These are phyloP conservation scores for Alternaria sp. DNA, from an alignment of 2,329 filamentous ascomycete genomes.

Conservation along the genomic window DNA sequence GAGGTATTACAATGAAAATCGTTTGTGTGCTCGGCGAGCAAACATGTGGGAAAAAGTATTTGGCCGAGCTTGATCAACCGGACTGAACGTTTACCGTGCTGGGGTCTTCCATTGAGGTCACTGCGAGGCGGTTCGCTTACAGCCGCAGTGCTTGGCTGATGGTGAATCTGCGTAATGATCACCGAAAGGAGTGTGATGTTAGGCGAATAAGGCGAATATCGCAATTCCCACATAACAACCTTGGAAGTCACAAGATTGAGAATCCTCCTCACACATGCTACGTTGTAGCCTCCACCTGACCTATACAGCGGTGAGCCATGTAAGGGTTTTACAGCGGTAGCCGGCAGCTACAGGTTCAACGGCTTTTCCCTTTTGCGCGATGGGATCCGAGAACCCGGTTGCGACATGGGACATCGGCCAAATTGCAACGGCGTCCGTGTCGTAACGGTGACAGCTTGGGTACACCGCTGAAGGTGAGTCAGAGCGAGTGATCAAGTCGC, in stretches of 20 bases:
- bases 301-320: constrained; percentile 5
- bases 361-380: constrained; percentile 5
- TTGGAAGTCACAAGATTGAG: constrained; percentile 3
- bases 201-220: background rate
- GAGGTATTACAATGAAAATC: background rate
- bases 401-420: constrained; percentile 9
- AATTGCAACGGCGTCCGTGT: constrained; percentile 12
- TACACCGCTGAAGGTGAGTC: constrained; percentile 23
- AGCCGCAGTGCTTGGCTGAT: constrained; percentile 2
- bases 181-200: background rate
- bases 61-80: constrained; percentile 5
- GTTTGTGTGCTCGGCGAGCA: background rate
- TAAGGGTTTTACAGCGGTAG: background rate
- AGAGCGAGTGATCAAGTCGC: constrained; percentile 6
- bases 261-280: background rate
- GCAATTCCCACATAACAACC: constrained; percentile 4
- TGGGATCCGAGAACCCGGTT: constrained; percentile 18
- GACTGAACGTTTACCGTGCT: constrained; percentile 1
- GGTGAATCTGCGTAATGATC: background rate
- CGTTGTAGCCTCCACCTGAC: background rate
- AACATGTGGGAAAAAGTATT: background rate
- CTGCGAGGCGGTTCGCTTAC: constrained; percentile 6
- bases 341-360: constrained; percentile 16
- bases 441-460: constrained; percentile 11
- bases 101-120: background rate